phyloP scores from a whole-genome alignment of 1,139 yeast genomes.

The Petasospora fabianii region DNA sequence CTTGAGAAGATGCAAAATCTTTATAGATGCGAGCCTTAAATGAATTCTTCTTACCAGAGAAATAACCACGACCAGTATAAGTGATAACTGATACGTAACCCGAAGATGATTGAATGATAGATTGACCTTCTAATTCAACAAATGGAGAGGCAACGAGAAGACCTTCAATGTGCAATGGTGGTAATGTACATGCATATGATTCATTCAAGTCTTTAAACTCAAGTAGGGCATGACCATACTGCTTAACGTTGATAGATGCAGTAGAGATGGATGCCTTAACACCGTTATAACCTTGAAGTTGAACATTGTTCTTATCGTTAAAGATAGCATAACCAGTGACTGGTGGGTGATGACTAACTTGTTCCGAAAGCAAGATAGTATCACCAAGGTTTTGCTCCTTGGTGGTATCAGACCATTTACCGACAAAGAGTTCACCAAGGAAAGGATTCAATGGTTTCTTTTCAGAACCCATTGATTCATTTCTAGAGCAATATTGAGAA shows the following conservation, averaged over 20 bases:
- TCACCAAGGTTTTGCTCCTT: constrained; percentile 54
- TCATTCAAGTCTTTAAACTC: constrained; percentile 60
- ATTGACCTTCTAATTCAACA: constrained; percentile 82
- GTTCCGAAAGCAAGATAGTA: constrained; percentile 77
- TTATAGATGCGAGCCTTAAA: constrained; percentile 80
- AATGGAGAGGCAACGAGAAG: constrained; percentile 85
- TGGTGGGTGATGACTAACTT: constrained; percentile 95
- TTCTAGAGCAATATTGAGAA: constrained; percentile 91
- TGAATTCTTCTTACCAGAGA: constrained; percentile 91
- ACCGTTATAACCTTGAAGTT: constrained; percentile 84
- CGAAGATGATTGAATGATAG: constrained; percentile 74
- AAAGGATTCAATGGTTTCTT: constrained; percentile 96
- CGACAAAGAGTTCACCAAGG: constrained; percentile 87
- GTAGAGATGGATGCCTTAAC: constrained; percentile 81
- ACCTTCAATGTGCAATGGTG: constrained; percentile 95
- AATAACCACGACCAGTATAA: constrained; percentile 90
- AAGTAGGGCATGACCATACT: constrained; percentile 84
- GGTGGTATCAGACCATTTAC: constrained; percentile 66
- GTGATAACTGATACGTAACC: constrained; percentile 77
- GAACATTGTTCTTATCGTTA: constrained; percentile 65
- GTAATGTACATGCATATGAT: constrained; percentile 77
- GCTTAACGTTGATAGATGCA: constrained; percentile 76
- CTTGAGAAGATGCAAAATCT: constrained; percentile 38
- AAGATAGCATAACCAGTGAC: constrained; percentile 81
- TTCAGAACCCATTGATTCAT: constrained; percentile 86